These are phyloP conservation scores for Magnaporthiopsis rhizophila DNA, from an alignment of 2,329 filamentous ascomycete species.

Conservation along the genomic window DNA sequence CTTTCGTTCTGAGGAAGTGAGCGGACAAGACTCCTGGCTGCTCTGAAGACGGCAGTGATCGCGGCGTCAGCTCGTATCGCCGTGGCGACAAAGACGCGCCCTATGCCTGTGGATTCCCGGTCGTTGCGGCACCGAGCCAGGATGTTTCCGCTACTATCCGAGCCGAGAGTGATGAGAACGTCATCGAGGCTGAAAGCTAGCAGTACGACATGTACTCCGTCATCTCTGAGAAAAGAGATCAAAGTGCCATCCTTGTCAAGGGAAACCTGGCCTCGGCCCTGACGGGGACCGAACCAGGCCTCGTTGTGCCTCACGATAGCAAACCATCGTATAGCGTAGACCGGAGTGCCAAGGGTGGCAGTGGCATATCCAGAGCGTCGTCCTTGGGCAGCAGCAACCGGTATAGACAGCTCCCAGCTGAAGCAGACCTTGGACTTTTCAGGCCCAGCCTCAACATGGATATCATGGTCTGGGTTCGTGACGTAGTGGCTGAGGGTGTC, in stretches of 20 bases:
- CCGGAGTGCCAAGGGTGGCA: background rate
- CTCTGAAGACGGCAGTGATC: background rate
- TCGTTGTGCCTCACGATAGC: constrained; percentile 68
- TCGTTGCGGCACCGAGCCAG: constrained; percentile 1
- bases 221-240: constrained; percentile 65
- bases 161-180: constrained; percentile 9
- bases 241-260: constrained; percentile 73
- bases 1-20: background rate
- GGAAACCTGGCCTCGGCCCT: constrained; percentile 59
- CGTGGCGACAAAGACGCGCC: background rate
- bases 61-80: background rate
- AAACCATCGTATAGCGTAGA: constrained; percentile 55
- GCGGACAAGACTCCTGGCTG: background rate
- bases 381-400: constrained; percentile 51
- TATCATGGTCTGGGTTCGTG: constrained; percentile 56
- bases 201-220: constrained; percentile 69
- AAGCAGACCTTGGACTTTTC: background rate
- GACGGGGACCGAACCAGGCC: constrained; percentile 82
- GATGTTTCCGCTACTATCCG: background rate
- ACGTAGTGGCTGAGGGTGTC: constrained; percentile 49
- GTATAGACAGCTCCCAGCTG: constrained; percentile 37
- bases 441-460: constrained; percentile 23
- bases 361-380: constrained; percentile 23
- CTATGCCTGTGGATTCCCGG: background rate
- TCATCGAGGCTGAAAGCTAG: constrained; percentile 68